Evolutionary conservation across 2,329 filamentous ascomycete species (phyloP).

Genomic region (Fusarium robinianum): DNA sequence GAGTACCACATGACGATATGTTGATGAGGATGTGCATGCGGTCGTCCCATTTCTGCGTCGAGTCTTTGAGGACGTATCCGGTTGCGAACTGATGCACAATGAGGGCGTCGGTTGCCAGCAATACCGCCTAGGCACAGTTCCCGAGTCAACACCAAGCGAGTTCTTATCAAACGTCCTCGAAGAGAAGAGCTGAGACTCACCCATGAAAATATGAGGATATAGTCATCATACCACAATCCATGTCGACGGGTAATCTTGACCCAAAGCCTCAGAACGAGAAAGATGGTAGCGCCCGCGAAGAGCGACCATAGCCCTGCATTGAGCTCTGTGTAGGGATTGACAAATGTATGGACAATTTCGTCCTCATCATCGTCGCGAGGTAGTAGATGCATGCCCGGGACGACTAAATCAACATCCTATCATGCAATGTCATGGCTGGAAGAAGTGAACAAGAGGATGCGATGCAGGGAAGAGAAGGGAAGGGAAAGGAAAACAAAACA

Average conservation of each 20-base stretch:
- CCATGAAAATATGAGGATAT: slow-evolving; percentile 38
- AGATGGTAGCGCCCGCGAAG: slow-evolving; percentile 38
- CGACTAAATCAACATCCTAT: slow-evolving; percentile 19
- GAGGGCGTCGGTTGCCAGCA: slow-evolving; percentile 51
- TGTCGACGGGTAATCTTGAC: slow-evolving; percentile 43
- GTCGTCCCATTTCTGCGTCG: slow-evolving; percentile 52
- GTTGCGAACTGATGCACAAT: slow-evolving; percentile 53
- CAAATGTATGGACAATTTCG: slow-evolving; percentile 31
- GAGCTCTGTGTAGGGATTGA: slow-evolving; percentile 38
- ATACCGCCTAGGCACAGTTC: slow-evolving; percentile 41
- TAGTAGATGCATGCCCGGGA: slow-evolving; percentile 30
- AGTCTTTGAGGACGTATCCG: slow-evolving; percentile 49
- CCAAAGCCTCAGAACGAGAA: slow-evolving; percentile 41
- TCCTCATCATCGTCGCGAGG: slow-evolving; percentile 33
- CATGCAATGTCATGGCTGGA: neutral
- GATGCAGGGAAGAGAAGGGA: too few species aligned
- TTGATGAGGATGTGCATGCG: slow-evolving; percentile 59
- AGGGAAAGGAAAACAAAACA: too few species aligned
- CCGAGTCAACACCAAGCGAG: neutral
- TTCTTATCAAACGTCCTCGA: slow-evolving; percentile 9
- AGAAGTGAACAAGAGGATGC: neutral
- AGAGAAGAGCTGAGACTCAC: neutral
- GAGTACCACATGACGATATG: slow-evolving; percentile 44
- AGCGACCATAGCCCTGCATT: slow-evolving; percentile 43
- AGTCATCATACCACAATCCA: slow-evolving; percentile 47